phyloP scores from a whole-genome alignment of 176 grass and related monocot genomes.

The Oryza brachyantha region DNA sequence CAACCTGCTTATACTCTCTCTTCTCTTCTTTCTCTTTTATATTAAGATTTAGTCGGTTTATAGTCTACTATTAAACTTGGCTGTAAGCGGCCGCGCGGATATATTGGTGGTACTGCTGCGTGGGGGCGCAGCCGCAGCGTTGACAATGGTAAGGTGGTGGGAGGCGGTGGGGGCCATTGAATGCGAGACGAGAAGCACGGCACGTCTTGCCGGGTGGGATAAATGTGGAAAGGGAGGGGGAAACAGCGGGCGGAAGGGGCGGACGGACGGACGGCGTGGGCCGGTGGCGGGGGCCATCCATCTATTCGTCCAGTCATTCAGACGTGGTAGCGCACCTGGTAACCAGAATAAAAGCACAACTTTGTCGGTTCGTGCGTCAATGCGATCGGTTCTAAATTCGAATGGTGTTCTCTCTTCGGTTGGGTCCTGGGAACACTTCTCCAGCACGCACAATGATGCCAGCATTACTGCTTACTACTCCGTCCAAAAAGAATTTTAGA shows the following conservation, averaged over 20 bases:
- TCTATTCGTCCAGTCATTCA: not conserved
- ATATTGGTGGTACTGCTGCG: not conserved
- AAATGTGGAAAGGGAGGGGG: not conserved
- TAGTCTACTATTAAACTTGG: no score
- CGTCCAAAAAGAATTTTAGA: no score
- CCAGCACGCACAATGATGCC: no score
- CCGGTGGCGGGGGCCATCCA: not conserved
- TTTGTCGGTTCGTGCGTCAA: conserved; percentile 10
- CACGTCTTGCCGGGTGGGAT: not conserved
- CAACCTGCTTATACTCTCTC: no score
- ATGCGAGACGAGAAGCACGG: not conserved
- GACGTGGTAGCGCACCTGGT: not conserved
- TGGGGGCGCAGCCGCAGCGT: not conserved
- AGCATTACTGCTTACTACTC: no score
- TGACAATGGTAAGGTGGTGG: no score
- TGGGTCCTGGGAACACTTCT: no score
- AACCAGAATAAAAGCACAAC: conserved; percentile 1
- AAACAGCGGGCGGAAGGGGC: not conserved
- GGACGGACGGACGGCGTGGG: not conserved
- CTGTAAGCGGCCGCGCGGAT: no score
- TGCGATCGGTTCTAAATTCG: not conserved
- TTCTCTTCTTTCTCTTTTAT: no score
- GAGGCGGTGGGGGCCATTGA: not conserved
- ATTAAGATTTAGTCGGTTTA: no score
- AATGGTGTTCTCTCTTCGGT: no score